Evolutionary conservation across 1,139 yeast genomes (phyloP).

Genomic region (Casaregolazyma suthepensis): DNA sequence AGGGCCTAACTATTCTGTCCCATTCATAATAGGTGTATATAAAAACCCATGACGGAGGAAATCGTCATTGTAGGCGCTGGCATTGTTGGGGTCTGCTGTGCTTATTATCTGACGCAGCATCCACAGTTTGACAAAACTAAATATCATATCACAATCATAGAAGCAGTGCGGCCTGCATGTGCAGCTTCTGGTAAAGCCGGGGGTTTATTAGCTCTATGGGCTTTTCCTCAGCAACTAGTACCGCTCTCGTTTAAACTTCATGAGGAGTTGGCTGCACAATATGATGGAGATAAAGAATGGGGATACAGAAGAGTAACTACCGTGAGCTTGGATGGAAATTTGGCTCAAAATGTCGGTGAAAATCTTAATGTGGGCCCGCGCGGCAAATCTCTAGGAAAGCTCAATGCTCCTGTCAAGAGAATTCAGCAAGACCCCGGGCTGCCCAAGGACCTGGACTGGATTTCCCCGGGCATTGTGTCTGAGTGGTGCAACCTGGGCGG

Average conservation of each 20-base stretch:
- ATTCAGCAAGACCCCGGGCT: slow-evolving; percentile 28
- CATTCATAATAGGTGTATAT: background rate
- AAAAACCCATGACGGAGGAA: slow-evolving; percentile 24
- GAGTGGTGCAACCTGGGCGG: slow-evolving; percentile 83
- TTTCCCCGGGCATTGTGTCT: slow-evolving; percentile 55
- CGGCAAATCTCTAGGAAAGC: slow-evolving; percentile 5
- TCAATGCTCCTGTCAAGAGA: slow-evolving; percentile 5
- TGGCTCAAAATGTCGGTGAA: slow-evolving; percentile 2
- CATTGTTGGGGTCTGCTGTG: slow-evolving; percentile 91
- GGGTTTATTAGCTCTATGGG: slow-evolving; percentile 90
- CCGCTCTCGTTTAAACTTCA: slow-evolving; percentile 83
- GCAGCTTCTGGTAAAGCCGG: slow-evolving; percentile 99
- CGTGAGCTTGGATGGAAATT: slow-evolving; percentile 78
- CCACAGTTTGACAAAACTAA: slow-evolving; percentile 66
- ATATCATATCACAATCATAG: slow-evolving; percentile 81
- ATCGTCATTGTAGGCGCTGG: slow-evolving; percentile 70
- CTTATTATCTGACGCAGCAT: slow-evolving; percentile 79
- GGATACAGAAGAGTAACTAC: slow-evolving; percentile 88
- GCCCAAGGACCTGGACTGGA: slow-evolving; percentile 81
- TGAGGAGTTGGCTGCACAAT: slow-evolving; percentile 71
- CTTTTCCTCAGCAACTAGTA: slow-evolving; percentile 92
- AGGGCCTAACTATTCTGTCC: background rate
- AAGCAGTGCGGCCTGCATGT: slow-evolving; percentile 89
- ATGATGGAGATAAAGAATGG: slow-evolving; percentile 81
- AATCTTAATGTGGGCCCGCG: slow-evolving; percentile 9